Conservation (phyloP, 2,329 filamentous ascomycete genomes). For the Colletotrichum endophyticum region DNA sequence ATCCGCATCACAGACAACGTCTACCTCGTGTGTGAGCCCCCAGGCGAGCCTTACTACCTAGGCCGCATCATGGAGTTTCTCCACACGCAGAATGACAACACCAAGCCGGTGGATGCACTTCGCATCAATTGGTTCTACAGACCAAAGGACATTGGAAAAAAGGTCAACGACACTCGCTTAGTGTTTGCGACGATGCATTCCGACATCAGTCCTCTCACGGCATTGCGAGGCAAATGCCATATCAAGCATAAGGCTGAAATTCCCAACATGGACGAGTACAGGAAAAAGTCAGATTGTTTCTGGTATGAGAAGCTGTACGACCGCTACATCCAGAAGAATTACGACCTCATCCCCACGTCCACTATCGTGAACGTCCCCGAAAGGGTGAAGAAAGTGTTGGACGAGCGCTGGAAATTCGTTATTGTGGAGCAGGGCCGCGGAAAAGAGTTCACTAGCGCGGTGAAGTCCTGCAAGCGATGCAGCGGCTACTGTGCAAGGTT, state of each 20-base stretch:
- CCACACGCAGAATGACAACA: conserved; percentile 76
- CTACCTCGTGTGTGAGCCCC: conserved; percentile 96
- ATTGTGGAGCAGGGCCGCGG: conserved; percentile 91
- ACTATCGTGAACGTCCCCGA: conserved; percentile 96
- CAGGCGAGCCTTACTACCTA: conserved; percentile 96
- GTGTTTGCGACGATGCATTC: conserved; percentile 99
- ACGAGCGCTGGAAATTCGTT: conserved; percentile 96
- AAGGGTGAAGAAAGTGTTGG: conserved; percentile 92
- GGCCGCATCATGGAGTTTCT: conserved; percentile 99
- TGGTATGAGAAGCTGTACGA: conserved; percentile 99
- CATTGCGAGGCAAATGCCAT: conserved; percentile 90
- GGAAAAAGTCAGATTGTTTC: conserved; percentile 84
- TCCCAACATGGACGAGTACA: conserved; percentile 79
- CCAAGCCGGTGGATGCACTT: conserved; percentile 80
- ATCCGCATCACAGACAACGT: conserved; percentile 67
- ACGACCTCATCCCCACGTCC: conserved; percentile 91
- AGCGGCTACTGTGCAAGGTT: conserved; percentile 89
- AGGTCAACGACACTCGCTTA: conserved; percentile 86
- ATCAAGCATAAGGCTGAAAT: conserved; percentile 92
- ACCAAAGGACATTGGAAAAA: conserved; percentile 92
- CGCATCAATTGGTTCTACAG: conserved; percentile 99
- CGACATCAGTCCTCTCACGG: conserved; percentile 90
- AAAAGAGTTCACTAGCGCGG: conserved; percentile 94
- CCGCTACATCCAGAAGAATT: conserved; percentile 96
- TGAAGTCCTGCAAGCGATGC: conserved; percentile 96